Base-by-base conservation (phyloP, 495 filamentous ascomycete species). In the Acidomyces sp. region DNA sequence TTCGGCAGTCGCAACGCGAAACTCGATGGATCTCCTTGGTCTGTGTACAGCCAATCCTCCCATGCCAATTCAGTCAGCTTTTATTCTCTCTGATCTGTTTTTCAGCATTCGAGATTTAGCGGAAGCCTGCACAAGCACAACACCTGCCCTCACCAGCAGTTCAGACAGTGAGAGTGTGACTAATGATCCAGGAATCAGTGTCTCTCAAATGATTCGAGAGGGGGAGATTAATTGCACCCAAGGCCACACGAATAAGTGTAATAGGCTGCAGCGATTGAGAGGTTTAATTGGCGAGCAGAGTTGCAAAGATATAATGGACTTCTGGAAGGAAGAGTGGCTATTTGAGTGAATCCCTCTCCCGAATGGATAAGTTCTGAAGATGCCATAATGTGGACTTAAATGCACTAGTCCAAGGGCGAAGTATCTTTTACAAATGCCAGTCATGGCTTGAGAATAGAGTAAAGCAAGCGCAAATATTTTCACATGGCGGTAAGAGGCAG, bases 271-370 rank as follows among this genome's bases (percentile, higher is more conserved):
- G 28, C 25, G 29, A 21, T 34, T 55, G 30, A 28, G 44, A 2
- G 45, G 42, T 17, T 33, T 49, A 6, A 28, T 60, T 1, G 57
- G 54, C 9, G 38, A 30, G 39, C 41, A 57, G 26, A 40, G 45
- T 32, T 52, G 42, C 18, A 10, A 7, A 16, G 38, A 52, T 6
- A 37, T 60, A 12, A 25, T 55, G 0, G 52, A 56, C 37, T 60
- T 60, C 37, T 60, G 46, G 35, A 32, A 18, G 41, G 55, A 55
- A 26, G 56, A 59, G 38, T 55, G 41, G 37, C 32, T 43, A 46
- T 39, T 38, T 18, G 53, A 58, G 1, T 52, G 43, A 47, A 28
- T n/a, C n/a, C n/a, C n/a, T n/a, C n/a, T n/a, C n/a, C n/a, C n/a
- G n/a, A n/a, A n/a, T n/a, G n/a, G n/a, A n/a, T n/a, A n/a, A n/a